Percentiles rank a stretch among this genome's conserved stretches.
These are phyloP conservation scores for Glaciozyma martinii DNA, from an alignment of 768 basidiomycete species.

Conservation along the genomic window DNA sequence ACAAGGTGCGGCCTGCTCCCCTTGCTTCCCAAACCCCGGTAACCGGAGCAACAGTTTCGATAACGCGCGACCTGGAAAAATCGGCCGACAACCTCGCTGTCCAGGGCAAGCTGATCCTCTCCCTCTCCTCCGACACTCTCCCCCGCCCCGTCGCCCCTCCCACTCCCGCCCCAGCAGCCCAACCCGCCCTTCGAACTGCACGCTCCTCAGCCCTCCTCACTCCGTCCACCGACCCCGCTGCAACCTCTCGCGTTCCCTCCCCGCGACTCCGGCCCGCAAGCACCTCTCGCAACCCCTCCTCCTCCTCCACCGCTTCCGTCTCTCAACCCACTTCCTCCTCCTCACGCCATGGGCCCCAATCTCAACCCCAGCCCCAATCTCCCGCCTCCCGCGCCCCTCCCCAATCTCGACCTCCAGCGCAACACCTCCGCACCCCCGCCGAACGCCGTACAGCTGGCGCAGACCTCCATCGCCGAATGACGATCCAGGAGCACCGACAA, in stretches of 20 bases:
- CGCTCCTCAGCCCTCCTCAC: background rate
- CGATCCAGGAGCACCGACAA: constrained; percentile 21
- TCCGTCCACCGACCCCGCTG: background rate
- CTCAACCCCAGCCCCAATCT: no score
- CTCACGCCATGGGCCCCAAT: no score
- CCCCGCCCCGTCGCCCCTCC: background rate
- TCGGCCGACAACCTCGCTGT: constrained; percentile 25
- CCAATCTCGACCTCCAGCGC: background rate
- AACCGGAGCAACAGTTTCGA: background rate
- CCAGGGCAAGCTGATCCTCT: constrained; percentile 13
- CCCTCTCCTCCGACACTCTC: background rate
- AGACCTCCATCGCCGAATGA: constrained; percentile 12
- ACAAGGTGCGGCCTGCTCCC: background rate
- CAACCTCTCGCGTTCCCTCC: no score
- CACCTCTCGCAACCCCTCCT: no score
- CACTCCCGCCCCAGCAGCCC: background rate
- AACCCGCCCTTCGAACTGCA: background rate
- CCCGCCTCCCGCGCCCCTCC: background rate
- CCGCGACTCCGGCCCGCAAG: no score
- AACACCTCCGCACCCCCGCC: background rate
- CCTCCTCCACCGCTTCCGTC: no score
- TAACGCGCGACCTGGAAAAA: constrained; percentile 19
- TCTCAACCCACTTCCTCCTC: no score
- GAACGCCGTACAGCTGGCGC: background rate
- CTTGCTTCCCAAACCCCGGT: background rate